Evolutionary conservation across 2,329 filamentous ascomycete genomes (phyloP), one percentile per base, ranked within the genome.

Genomic region (Pseudocercospora pini-densiflorae): DNA sequence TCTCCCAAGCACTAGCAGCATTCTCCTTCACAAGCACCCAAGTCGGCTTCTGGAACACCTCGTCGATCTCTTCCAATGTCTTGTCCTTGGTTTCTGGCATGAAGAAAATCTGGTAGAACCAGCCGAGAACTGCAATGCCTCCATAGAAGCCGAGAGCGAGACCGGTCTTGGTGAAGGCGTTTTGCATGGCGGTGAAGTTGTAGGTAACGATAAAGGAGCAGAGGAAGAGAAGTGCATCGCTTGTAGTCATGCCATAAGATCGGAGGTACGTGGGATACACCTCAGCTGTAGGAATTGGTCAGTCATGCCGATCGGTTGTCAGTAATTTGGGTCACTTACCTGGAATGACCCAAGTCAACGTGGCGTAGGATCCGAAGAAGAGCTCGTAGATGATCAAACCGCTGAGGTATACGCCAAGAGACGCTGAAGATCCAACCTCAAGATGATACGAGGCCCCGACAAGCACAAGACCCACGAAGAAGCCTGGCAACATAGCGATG

Each of bases 151-250:
- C 90, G 0, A 92, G 83, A 0, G 86, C 83, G 0, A 92, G 81
- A 9, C 90, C 90, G 1, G 88, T 91, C 36, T 79, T 82, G 7
- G 83, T 86, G 85, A 92, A 90, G n/a, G 87, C 85, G 0, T 85
- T 76, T 77, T 90, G 87, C 90, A 92, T 92, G 9, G 83, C 82
- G 0, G 85, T 84, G 79, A 92, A 92, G 83, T 92, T 92, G 83
- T 92, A 92, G 9, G 90, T 92, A 60, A 92, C 89, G 71, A 91
- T 84, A 80, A 92, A 92, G 1, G 88, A 90, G 61, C 86, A 87
- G 23, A 92, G 82, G 85, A 92, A 92, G 5, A 92, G 82, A 68
- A 88, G 87, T 1, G 86, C 88, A 55, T 89, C 88, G 0, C 88
- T 89, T 0, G 86, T 89, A 4, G 89, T 90, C 90, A 92, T 92